These are phyloP conservation scores for Candida taoyuanica DNA, from an alignment of 805 yeast species.

Conservation along the genomic window DNA sequence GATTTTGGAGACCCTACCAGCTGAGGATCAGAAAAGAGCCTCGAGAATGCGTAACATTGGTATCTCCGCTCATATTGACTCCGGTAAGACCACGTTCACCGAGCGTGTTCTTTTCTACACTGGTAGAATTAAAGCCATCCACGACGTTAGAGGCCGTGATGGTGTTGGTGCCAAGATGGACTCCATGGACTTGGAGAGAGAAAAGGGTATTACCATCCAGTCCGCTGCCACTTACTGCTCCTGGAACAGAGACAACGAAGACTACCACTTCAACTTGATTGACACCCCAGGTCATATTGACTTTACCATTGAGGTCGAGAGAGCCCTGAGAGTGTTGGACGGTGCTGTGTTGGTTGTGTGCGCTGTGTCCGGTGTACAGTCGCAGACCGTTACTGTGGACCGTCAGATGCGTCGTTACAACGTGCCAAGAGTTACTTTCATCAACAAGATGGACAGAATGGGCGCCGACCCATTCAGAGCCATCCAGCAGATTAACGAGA, in stretches of 20 bases:
- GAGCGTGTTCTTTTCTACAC: constrained; percentile 96
- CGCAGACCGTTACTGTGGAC: constrained; percentile 97
- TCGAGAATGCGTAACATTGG: constrained; percentile 85
- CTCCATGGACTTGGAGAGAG: constrained; percentile 97
- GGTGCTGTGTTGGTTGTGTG: constrained; percentile 98
- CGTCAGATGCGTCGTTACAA: constrained; percentile 98
- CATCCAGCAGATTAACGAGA: constrained; percentile 82
- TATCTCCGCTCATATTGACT: constrained; percentile 96
- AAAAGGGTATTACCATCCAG: constrained; percentile 97
- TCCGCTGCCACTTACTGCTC: constrained; percentile 98
- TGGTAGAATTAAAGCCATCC: constrained; percentile 94
- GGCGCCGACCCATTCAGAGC: constrained; percentile 97
- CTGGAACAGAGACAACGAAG: constrained; percentile 71
- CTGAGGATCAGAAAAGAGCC: constrained; percentile 48
- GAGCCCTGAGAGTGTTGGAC: constrained; percentile 96
- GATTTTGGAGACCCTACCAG: constrained; percentile 44
- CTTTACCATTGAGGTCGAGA: constrained; percentile 96
- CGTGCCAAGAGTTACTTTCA: constrained; percentile 93
- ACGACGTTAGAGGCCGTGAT: constrained; percentile 95
- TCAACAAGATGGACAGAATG: constrained; percentile 99
- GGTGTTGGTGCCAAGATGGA: constrained; percentile 99
- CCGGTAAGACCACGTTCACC: constrained; percentile 97
- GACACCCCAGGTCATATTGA: constrained; percentile 99
- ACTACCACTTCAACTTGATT: constrained; percentile 87
- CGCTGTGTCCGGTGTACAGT: constrained; percentile 98